Evolutionary conservation across 805 yeast genomes (phyloP).

Genomic region (Cyberlindnera amylophila): DNA sequence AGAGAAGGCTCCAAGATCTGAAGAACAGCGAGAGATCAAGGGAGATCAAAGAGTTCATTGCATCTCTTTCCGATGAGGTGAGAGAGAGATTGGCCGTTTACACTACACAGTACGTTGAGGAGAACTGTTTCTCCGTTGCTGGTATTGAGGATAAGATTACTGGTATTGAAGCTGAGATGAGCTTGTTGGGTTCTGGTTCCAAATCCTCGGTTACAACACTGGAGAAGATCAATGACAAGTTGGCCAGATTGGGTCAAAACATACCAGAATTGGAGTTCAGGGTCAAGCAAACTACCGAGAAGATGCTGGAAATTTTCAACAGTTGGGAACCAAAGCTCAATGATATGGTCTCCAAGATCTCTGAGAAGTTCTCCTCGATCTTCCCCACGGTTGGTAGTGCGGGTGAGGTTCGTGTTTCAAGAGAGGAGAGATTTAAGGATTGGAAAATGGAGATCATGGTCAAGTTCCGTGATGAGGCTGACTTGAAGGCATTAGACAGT

Average conservation of each 20-base stretch:
- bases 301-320: constrained; percentile 37
- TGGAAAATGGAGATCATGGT: constrained; percentile 87
- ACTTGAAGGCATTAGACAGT: constrained; percentile 69
- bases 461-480: constrained; percentile 75
- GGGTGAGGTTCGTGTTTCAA: constrained; percentile 68
- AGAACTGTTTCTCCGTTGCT: constrained; percentile 35
- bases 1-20: constrained; percentile 24
- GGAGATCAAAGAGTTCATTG: constrained; percentile 29
- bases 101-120: constrained; percentile 36
- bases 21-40: constrained; percentile 25
- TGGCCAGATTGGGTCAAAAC: constrained; percentile 21
- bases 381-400: constrained; percentile 78
- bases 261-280: constrained; percentile 22
- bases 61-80: constrained; percentile 36
- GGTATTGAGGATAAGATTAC: constrained; percentile 38
- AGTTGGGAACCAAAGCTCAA: constrained; percentile 65
- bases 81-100: constrained; percentile 36
- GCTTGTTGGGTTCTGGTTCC: constrained; percentile 33
- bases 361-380: constrained; percentile 59
- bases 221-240: constrained; percentile 26
- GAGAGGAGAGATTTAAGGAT: constrained; percentile 51
- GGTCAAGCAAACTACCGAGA: constrained; percentile 20
- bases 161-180: constrained; percentile 44
- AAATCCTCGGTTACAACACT: constrained; percentile 35
- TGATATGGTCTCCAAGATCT: constrained; percentile 49